Percentiles rank a stretch among this genome's conserved stretches.
Conservation (phyloP, 208 protist genomes). For the Phytomonas sp. region DNA sequence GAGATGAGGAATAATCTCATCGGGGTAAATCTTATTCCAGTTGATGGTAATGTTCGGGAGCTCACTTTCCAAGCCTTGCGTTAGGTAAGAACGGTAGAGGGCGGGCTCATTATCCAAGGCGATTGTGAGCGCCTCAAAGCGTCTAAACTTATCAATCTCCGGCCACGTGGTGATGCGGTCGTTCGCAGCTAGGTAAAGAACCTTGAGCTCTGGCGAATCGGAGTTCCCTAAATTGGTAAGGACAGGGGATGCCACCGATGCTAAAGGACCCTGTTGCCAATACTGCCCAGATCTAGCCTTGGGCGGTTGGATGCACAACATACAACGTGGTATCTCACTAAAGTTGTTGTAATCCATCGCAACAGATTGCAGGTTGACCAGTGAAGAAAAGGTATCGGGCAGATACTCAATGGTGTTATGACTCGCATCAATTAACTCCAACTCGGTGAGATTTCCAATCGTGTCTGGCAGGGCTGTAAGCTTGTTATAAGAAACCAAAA, state of each 20-base stretch:
- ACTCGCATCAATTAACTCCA: constrained; percentile 70
- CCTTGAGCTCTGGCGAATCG: constrained; percentile 36
- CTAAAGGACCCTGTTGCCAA: not conserved
- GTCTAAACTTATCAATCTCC: constrained; percentile 21
- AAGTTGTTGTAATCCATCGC: constrained; percentile 85
- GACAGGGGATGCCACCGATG: not conserved
- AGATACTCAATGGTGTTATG: constrained; percentile 68
- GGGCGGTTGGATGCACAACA: constrained; percentile 39
- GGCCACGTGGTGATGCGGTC: constrained; percentile 51
- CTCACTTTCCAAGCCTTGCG: constrained; percentile 32
- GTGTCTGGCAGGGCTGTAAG: constrained; percentile 62
- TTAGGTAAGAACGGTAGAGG: constrained; percentile 54
- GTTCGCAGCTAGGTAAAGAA: constrained; percentile 75
- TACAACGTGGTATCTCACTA: constrained; percentile 39
- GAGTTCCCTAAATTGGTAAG: not conserved
- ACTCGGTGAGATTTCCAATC: constrained; percentile 46
- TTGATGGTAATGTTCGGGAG: constrained; percentile 68
- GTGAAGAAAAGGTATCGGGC: constrained; percentile 61
- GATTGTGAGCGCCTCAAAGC: constrained; percentile 53
- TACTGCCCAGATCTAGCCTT: not conserved
- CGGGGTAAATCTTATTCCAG: constrained; percentile 90
- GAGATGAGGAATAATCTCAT: constrained; percentile 70
- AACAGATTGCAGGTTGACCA: constrained; percentile 36
- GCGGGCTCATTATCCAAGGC: constrained; percentile 82
- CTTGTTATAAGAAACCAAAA: constrained; percentile 78